phyloP scores from a whole-genome alignment of 305 asterid genomes.

The Galium porrigens region DNA sequence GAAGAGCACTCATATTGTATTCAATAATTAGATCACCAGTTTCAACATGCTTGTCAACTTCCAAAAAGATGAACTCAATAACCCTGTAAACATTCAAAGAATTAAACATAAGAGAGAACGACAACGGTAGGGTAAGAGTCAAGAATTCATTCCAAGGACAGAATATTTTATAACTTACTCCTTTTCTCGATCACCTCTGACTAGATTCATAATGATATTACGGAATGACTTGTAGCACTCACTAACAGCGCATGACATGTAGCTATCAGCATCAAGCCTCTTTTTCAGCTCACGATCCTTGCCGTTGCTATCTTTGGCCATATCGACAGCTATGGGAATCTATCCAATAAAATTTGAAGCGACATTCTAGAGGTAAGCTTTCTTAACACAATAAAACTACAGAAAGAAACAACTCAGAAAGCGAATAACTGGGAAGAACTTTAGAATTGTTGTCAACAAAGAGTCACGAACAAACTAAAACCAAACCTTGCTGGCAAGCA shows the following conservation, averaged over 20 bases:
- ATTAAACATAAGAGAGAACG: slow-evolving; percentile 15
- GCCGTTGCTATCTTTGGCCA: slow-evolving; percentile 97
- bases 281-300: slow-evolving; percentile 79
- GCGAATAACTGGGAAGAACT: background rate
- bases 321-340: slow-evolving; percentile 98
- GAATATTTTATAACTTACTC: slow-evolving; percentile 38
- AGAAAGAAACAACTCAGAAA: background rate
- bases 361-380: background rate
- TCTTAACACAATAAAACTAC: background rate
- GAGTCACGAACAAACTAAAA: slow-evolving; percentile 9
- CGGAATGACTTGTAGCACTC: slow-evolving; percentile 94
- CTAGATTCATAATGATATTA: slow-evolving; percentile 62
- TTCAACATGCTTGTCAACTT: slow-evolving; percentile 70
- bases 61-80: slow-evolving; percentile 60
- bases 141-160: slow-evolving; percentile 13
- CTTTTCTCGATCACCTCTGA: slow-evolving; percentile 61
- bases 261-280: slow-evolving; percentile 66
- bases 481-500: slow-evolving; percentile 96
- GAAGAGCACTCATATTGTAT: slow-evolving; percentile 74
- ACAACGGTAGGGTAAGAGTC: background rate
- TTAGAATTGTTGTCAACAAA: background rate
- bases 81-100: slow-evolving; percentile 38
- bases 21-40: slow-evolving; percentile 44
- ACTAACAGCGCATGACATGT: slow-evolving; percentile 87
- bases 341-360: slow-evolving; percentile 18